These are phyloP conservation scores for Calamus simplicifolius DNA, from an alignment of 176 grass and related monocot genomes.

Conservation along the genomic window DNA sequence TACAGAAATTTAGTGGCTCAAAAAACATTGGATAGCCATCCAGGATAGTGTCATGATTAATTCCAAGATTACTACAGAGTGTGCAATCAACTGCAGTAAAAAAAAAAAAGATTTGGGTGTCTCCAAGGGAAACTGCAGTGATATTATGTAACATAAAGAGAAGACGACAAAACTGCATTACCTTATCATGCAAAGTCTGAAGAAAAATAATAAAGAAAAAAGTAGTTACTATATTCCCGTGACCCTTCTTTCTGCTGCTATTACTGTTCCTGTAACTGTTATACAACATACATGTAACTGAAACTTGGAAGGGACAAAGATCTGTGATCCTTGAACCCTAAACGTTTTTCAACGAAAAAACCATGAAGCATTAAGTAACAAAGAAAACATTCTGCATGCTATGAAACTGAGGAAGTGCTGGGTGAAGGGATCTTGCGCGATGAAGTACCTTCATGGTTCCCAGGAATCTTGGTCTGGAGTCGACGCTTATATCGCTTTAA, in stretches of 20 bases:
- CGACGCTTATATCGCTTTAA: conserved; percentile 92
- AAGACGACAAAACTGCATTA: too few relatives aligned
- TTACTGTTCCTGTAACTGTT: conserved; percentile 3
- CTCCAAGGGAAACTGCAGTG: too few relatives aligned
- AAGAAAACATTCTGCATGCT: background rate
- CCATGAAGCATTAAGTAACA: conserved; percentile 1
- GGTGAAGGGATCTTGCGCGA: conserved; percentile 1
- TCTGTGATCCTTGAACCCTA: background rate
- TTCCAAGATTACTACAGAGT: too few relatives aligned
- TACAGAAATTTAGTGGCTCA: too few relatives aligned
- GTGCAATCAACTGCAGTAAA: too few relatives aligned
- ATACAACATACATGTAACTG: conserved; percentile 9
- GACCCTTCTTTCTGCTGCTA: background rate
- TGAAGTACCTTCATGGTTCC: conserved; percentile 4
- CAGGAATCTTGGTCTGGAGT: conserved; percentile 44
- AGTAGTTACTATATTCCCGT: too few relatives aligned
- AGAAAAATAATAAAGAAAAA: too few relatives aligned
- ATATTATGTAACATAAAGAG: too few relatives aligned
- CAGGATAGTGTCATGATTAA: too few relatives aligned
- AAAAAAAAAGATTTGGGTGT: too few relatives aligned
- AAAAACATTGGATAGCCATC: too few relatives aligned
- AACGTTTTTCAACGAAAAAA: conserved; percentile 20
- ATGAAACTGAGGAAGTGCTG: background rate
- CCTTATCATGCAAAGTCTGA: too few relatives aligned
- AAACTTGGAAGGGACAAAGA: conserved; percentile 6